Percentiles rank a stretch among this genome's conserved stretches.
These are phyloP conservation scores for Scleromitrula shiraiana DNA, from an alignment of 2,329 filamentous ascomycete genomes.

Conservation along the genomic window DNA sequence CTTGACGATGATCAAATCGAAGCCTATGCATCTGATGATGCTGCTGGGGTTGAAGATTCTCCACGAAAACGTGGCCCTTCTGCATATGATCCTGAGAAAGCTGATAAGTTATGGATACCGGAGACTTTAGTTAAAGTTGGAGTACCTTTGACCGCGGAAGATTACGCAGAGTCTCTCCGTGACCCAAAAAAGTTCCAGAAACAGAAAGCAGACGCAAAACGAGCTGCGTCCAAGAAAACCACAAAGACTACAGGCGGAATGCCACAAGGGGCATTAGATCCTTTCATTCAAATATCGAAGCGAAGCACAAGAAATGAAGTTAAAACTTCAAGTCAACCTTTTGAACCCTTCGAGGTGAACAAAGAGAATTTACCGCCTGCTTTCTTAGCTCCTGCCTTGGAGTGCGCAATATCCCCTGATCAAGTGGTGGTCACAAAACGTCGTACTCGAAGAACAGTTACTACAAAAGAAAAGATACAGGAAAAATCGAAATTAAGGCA, in stretches of 20 bases:
- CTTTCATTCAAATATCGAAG: slow-evolving; percentile 28
- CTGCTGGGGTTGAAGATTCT: slow-evolving; percentile 14
- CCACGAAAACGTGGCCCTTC: slow-evolving; percentile 32
- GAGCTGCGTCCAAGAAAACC: slow-evolving; percentile 11
- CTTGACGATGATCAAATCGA: slow-evolving; percentile 58
- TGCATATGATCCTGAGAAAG: slow-evolving; percentile 56
- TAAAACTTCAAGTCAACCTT: slow-evolving; percentile 4
- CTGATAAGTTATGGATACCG: slow-evolving; percentile 62
- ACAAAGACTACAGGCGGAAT: slow-evolving; percentile 17
- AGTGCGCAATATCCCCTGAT: not conserved
- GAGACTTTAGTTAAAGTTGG: slow-evolving; percentile 56
- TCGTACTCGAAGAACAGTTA: not conserved
- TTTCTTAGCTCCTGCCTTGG: not conserved
- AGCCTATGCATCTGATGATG: slow-evolving; percentile 23
- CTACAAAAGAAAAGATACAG: not conserved
- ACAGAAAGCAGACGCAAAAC: slow-evolving; percentile 22
- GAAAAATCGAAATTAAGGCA: not conserved
- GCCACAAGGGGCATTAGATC: slow-evolving; percentile 29
- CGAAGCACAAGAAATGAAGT: slow-evolving; percentile 5
- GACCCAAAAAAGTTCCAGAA: slow-evolving; percentile 22
- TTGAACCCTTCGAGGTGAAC: not conserved
- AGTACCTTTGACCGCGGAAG: slow-evolving; percentile 54
- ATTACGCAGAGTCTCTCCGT: slow-evolving; percentile 46
- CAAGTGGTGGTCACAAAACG: not conserved
- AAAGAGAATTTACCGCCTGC: slow-evolving; percentile 16